Conservation (phyloP, 2,329 filamentous ascomycete species). For the Emmonsia crescens region DNA sequence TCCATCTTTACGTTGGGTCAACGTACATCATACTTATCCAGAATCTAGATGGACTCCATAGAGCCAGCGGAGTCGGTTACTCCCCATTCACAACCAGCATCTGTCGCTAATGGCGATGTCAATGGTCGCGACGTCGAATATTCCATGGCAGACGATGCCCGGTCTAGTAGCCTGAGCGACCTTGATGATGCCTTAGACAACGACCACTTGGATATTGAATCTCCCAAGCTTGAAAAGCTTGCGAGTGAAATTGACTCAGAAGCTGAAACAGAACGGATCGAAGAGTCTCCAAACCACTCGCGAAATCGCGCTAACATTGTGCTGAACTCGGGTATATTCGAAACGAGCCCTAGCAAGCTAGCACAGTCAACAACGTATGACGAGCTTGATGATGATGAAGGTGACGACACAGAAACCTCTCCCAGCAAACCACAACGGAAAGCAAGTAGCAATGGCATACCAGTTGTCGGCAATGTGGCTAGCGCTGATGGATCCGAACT, state of each 20-base stretch:
- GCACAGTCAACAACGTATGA: conserved; percentile 45
- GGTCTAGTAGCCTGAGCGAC: conserved; percentile 87
- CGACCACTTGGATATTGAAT: conserved; percentile 45
- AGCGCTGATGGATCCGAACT: conserved; percentile 19
- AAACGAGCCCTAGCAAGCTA: conserved; percentile 67
- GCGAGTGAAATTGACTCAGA: conserved; percentile 63
- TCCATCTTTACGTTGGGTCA: background rate
- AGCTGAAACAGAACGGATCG: conserved; percentile 87
- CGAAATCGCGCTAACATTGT: conserved; percentile 51
- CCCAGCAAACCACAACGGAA: conserved; percentile 29
- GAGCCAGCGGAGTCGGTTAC: conserved; percentile 25
- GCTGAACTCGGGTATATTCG: conserved; percentile 48
- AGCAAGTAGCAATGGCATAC: conserved; percentile 24
- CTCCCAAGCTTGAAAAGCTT: conserved; percentile 41
- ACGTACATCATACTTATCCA: conserved; percentile 2
- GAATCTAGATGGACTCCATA: conserved; percentile 30
- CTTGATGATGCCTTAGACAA: conserved; percentile 71
- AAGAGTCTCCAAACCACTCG: conserved; percentile 67
- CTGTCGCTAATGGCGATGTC: conserved; percentile 11
- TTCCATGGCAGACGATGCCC: conserved; percentile 49
- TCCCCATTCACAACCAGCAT: conserved; percentile 14
- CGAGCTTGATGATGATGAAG: conserved; percentile 42
- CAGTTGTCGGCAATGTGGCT: conserved; percentile 14
- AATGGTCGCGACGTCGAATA: conserved; percentile 34
- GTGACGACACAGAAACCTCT: conserved; percentile 30